Conservation (phyloP, 371 early-diverging fungal genomes). For the Sporodiniella umbellata region DNA sequence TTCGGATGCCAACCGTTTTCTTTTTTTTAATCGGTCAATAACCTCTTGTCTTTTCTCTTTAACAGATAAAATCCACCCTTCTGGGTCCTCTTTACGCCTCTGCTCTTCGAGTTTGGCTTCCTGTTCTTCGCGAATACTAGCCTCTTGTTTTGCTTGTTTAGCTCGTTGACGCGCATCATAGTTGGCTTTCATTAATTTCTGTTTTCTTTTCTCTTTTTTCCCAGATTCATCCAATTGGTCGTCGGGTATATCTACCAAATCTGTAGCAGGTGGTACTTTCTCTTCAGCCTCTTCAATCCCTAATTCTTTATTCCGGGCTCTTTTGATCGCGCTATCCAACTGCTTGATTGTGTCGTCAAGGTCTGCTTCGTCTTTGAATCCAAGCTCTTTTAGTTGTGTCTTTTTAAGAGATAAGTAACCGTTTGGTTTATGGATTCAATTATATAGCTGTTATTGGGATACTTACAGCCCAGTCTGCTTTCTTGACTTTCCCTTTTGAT, state of each 20-base stretch:
- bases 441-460: too few species aligned
- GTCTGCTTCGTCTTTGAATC: constrained; percentile 72
- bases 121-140: constrained; percentile 62
- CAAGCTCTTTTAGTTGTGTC: constrained; percentile 59
- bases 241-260: constrained; percentile 78
- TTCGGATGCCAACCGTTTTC: constrained; percentile 67
- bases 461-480: constrained; percentile 53
- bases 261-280: constrained; percentile 72
- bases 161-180: constrained; percentile 79
- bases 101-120: constrained; percentile 69
- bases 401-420: constrained; percentile 13
- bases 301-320: constrained; percentile 75
- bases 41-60: constrained; percentile 60
- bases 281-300: constrained; percentile 80
- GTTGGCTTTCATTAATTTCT: constrained; percentile 76
- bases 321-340: constrained; percentile 61
- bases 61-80: constrained; percentile 71
- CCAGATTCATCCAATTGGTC: constrained; percentile 73
- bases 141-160: constrained; percentile 79
- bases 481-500: constrained; percentile 43
- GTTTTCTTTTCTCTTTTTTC: constrained; percentile 82
- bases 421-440: too few species aligned
- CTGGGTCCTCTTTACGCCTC: constrained; percentile 60
- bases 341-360: constrained; percentile 71
- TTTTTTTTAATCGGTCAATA: constrained; percentile 60